Base-by-base conservation (phyloP, 345 rosid genomes). In the Dipteronia sinensis region DNA sequence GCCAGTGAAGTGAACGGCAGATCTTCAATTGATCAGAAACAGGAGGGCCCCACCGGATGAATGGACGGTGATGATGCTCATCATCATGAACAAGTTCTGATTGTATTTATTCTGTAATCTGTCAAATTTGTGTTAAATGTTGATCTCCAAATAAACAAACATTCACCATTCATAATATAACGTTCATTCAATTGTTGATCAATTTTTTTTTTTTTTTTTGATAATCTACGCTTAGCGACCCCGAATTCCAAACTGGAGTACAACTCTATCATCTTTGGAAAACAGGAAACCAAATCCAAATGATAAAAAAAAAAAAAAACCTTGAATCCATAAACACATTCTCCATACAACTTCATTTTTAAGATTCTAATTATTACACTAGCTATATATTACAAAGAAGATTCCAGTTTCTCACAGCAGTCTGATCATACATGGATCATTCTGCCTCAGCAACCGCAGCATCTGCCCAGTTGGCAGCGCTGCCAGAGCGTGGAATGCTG, bases 381-480 rank as follows among this genome's bases (percentile, higher is more conserved):
- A 19, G 23, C 47, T 46, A 27, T 38, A 42, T 42, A n/a, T 64
- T 65, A 64, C 63, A 75, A 20, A 16, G 17, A 71, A 51, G 63
- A 31, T 31, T 22, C 29, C 16, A 38, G 16, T 20, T 34, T 34
- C 34, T 59, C 9, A 15, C 53, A 59, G 64, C 22, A 15, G 8
- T 56, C 53, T 38, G 53, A 20, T 15, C 29, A 40, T 16, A 10
- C 25, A 1, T 34, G 64, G 64, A 59, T 73, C 46, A 64, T 19
- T 82, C 80, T 40, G 78, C 79, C 38, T 82, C 73, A 67, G 64
- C n/a, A 20, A 61, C 27, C 0, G 61, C 9, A 17, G 69, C 56
- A 42, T 71, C 80, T 6, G 85, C 78, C 91, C 91, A 88, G 66
- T 88, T 86, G 3, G 88, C 74, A 5, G 74, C 89, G 38, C 91